Conservation (phyloP, 2,329 filamentous ascomycete genomes). For the Phyllosticta citrichinensis region DNA sequence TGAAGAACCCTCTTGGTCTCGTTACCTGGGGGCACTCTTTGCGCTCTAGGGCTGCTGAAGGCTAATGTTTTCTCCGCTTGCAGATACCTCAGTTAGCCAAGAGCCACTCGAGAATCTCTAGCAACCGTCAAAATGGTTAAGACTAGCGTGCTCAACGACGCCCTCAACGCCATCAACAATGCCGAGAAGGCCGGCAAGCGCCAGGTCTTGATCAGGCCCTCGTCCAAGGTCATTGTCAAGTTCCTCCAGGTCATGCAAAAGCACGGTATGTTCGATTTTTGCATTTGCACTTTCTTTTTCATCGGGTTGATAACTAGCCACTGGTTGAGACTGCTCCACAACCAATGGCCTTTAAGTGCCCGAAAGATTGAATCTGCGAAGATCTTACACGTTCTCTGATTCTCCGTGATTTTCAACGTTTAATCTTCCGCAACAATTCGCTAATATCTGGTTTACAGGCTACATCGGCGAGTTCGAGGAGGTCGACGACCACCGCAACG, state of each 20-base stretch:
- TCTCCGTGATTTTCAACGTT: conserved; percentile 76
- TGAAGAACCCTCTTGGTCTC: conserved; percentile 54
- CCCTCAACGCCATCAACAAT: conserved; percentile 98
- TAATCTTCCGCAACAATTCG: conserved; percentile 88
- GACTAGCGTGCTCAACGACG: conserved; percentile 99
- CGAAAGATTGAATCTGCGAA: conserved; percentile 82
- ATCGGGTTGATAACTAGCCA: conserved; percentile 99
- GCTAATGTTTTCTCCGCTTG: conserved; percentile 40
- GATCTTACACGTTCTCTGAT: conserved; percentile 97
- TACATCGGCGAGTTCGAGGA: conserved; percentile 99
- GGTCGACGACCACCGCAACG: conserved; percentile 97
- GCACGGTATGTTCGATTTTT: conserved; percentile 67
- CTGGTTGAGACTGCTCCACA: conserved; percentile 73
- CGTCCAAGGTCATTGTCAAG: conserved; percentile 99
- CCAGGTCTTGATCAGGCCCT: conserved; percentile 95
- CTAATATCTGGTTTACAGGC: conserved; percentile 49
- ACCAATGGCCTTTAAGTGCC: conserved; percentile 99
- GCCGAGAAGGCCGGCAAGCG: conserved; percentile 99
- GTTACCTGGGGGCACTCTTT: conserved; percentile 54
- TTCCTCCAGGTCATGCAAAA: conserved; percentile 99
- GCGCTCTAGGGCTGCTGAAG: conserved; percentile 52
- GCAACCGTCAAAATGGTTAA: conserved; percentile 87
- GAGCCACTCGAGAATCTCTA: conserved; percentile 71
- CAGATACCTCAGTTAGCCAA: conserved; percentile 52
- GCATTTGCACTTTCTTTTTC: conserved; percentile 11